phyloP scores from a whole-genome alignment of 768 basidiomycete species.

The Tulasnella sp. region DNA sequence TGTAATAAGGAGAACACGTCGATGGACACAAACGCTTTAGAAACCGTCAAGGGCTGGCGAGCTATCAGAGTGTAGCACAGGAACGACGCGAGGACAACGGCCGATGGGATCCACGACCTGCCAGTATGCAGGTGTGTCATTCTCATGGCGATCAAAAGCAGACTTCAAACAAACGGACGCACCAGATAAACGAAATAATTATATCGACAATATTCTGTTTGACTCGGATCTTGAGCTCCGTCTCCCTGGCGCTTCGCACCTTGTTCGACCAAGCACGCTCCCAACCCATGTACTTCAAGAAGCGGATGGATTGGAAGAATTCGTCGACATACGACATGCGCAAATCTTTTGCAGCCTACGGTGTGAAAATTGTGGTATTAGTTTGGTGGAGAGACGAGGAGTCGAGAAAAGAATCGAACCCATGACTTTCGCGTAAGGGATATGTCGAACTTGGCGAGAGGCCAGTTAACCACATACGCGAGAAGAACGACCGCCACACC shows the following conservation, averaged over 20 bases:
- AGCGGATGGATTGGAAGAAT: conserved; percentile 71
- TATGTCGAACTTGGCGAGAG: conserved; percentile 67
- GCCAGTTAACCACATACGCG: conserved; percentile 52
- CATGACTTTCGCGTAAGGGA: conserved; percentile 39
- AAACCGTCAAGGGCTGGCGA: conserved; percentile 67
- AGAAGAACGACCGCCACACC: conserved; percentile 68
- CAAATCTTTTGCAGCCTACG: conserved; percentile 56
- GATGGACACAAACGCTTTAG: conserved; percentile 79
- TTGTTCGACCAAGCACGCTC: conserved; percentile 65
- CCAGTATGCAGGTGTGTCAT: not conserved
- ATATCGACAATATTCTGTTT: conserved; percentile 54
- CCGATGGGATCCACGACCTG: conserved; percentile 78
- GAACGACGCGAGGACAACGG: conserved; percentile 65
- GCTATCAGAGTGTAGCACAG: conserved; percentile 69
- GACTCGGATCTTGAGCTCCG: conserved; percentile 69
- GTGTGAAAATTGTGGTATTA: not conserved
- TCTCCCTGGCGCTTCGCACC: conserved; percentile 58
- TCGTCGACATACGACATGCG: conserved; percentile 77
- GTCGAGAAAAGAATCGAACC: conserved; percentile 47
- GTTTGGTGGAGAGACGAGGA: conserved; percentile 4
- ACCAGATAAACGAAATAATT: conserved; percentile 61
- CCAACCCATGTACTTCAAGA: conserved; percentile 78
- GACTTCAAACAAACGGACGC: conserved; percentile 38
- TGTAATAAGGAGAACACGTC: conserved; percentile 75
- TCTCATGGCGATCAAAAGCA: not conserved